A percentile compares a stretch with the other conserved stretches of the same genome.
phyloP scores from a whole-genome alignment of 192 early-diverging fungal species.

The Lobosporangium transversale region DNA sequence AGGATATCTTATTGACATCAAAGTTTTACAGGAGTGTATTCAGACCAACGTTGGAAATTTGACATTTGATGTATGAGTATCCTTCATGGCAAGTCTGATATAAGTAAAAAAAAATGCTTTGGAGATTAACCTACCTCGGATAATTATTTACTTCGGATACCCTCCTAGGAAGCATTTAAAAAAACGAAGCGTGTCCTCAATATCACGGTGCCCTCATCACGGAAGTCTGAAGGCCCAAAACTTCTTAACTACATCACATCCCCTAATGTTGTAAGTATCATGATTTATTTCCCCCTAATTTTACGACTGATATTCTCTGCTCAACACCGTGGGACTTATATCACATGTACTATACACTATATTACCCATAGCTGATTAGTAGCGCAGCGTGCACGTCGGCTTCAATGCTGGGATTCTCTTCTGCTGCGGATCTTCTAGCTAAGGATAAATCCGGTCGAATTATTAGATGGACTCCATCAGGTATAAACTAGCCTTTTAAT shows the following conservation, averaged over 20 bases:
- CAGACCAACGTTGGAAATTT: conserved; percentile 76
- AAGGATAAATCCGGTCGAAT: conserved; percentile 75
- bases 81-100: not conserved
- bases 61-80: conserved; percentile 65
- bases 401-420: conserved; percentile 75
- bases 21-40: conserved; percentile 80
- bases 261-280: conserved; percentile 74
- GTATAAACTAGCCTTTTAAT: conserved; percentile 26
- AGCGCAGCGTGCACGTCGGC: conserved; percentile 81
- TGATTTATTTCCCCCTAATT: not conserved
- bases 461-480: conserved; percentile 71
- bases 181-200: conserved; percentile 77
- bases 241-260: conserved; percentile 82
- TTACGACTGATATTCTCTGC: too few relatives aligned
- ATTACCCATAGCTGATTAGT: conserved; percentile 67
- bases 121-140: too few relatives aligned
- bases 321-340: too few relatives aligned
- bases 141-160: too few relatives aligned
- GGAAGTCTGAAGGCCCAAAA: conserved; percentile 79
- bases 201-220: conserved; percentile 77
- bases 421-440: conserved; percentile 72
- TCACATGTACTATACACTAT: too few relatives aligned
- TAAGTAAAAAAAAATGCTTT: too few relatives aligned
- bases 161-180: conserved; percentile 71
- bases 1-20: conserved; percentile 79